phyloP scores from a whole-genome alignment of 2,329 filamentous ascomycete genomes.

The Colletotrichum sp. region DNA sequence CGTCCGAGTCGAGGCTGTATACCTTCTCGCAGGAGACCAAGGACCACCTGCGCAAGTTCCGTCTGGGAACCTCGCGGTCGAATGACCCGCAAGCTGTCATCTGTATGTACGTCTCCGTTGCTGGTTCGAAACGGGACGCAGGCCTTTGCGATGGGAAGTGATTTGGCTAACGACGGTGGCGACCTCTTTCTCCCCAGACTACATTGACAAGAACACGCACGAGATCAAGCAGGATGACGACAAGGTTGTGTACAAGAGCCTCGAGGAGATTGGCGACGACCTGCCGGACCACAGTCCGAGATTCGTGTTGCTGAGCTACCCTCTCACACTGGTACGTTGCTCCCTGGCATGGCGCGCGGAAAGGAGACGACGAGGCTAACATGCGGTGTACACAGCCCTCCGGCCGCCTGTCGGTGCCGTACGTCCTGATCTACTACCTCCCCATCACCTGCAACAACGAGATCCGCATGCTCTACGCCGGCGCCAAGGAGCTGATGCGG shows the following conservation, averaged over 20 bases:
- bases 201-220: conserved; percentile 88
- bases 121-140: background rate
- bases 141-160: background rate
- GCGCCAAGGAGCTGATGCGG: conserved; percentile 94
- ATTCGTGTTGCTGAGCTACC: conserved; percentile 90
- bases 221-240: conserved; percentile 88
- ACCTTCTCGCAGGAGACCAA: conserved; percentile 91
- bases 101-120: conserved; percentile 70
- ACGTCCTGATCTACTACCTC: conserved; percentile 94
- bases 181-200: conserved; percentile 59
- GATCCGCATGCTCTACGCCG: conserved; percentile 91
- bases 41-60: conserved; percentile 91
- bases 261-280: conserved; percentile 84
- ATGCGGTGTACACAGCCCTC: conserved; percentile 62
- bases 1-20: conserved; percentile 89
- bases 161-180: background rate
- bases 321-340: conserved; percentile 75
- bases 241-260: conserved; percentile 76
- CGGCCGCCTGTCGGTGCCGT: conserved; percentile 86
- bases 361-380: background rate
- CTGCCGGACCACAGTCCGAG: conserved; percentile 91
- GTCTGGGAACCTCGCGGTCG: conserved; percentile 85
- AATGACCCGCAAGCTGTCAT: conserved; percentile 91
- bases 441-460: conserved; percentile 90
- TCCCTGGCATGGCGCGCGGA: background rate